Conservation (phyloP, 108 stramenopile species). For the Licmophora abbreviata region DNA sequence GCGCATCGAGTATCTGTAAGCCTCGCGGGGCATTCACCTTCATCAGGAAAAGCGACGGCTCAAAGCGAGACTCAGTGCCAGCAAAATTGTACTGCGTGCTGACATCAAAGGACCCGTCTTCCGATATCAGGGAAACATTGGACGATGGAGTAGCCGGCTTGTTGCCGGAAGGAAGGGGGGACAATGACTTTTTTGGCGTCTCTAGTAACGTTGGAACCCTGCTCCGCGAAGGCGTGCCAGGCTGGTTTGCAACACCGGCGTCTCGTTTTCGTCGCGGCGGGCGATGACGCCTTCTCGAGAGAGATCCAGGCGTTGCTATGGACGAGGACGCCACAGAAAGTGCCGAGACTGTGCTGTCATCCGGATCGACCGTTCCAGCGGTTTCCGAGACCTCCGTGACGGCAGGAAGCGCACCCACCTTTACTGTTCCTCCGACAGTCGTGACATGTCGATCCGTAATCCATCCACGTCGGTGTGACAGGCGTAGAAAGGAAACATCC, state of each 20-base stretch:
- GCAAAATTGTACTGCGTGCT: neutral
- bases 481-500: slow-evolving; percentile 31
- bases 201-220: neutral
- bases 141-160: slow-evolving; percentile 21
- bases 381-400: slow-evolving; percentile 6
- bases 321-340: neutral
- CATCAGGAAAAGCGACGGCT: slow-evolving; percentile 52
- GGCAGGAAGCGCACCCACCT: slow-evolving; percentile 6
- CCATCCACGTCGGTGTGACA: slow-evolving; percentile 64
- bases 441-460: slow-evolving; percentile 44
- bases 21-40: slow-evolving; percentile 68
- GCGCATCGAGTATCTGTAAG: slow-evolving; percentile 79
- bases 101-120: slow-evolving; percentile 20
- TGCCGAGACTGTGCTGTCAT: no score
- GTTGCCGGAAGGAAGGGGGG: neutral
- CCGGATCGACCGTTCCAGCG: neutral
- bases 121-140: slow-evolving; percentile 40
- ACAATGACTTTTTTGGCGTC: neutral
- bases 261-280: slow-evolving; percentile 3
- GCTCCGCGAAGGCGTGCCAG: neutral
- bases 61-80: neutral
- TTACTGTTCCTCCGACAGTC: neutral
- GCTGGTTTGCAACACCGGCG: slow-evolving; percentile 8
- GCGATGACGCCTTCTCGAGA: slow-evolving; percentile 1
- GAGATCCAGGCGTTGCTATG: neutral